These are phyloP conservation scores for Alloascoidea hylecoeti DNA, from an alignment of 805 yeast genomes.

Conservation along the genomic window DNA sequence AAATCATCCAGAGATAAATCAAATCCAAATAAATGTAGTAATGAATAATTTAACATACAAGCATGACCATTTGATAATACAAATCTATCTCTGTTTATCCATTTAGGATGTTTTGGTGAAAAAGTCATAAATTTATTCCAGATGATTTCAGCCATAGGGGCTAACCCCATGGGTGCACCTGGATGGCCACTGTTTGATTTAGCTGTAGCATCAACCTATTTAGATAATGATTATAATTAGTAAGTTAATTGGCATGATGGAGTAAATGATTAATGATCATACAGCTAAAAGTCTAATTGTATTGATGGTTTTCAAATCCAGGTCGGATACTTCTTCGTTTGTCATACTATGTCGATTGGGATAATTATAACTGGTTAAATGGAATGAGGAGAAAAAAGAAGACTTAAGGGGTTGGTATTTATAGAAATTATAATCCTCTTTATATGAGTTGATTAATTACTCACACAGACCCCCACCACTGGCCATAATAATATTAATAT, in stretches of 20 bases:
- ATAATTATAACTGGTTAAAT: too few species aligned
- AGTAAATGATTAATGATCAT: constrained; percentile 9
- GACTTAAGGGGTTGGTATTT: too few species aligned
- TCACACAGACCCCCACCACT: too few species aligned
- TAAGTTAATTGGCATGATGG: neutral
- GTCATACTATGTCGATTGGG: too few species aligned
- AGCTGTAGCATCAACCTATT: constrained; percentile 47
- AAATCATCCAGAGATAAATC: constrained; percentile 51
- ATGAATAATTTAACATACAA: constrained; percentile 19
- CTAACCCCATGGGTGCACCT: constrained; percentile 28
- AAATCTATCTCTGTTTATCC: constrained; percentile 23
- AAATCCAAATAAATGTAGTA: constrained; percentile 21
- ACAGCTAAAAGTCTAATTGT: constrained; percentile 81
- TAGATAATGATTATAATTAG: neutral
- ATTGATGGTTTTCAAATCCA: constrained; percentile 66
- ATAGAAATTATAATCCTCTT: too few species aligned
- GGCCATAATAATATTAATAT: too few species aligned
- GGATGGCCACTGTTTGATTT: constrained; percentile 25
- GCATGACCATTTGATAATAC: constrained; percentile 24
- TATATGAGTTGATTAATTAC: too few species aligned
- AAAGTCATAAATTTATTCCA: constrained; percentile 20
- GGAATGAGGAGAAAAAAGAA: too few species aligned
- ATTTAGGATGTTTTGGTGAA: constrained; percentile 18
- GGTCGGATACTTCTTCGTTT: too few species aligned
- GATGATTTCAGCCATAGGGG: constrained; percentile 22